phyloP scores from a whole-genome alignment of 768 basidiomycete species.

The Stropharia rugosoannulata region DNA sequence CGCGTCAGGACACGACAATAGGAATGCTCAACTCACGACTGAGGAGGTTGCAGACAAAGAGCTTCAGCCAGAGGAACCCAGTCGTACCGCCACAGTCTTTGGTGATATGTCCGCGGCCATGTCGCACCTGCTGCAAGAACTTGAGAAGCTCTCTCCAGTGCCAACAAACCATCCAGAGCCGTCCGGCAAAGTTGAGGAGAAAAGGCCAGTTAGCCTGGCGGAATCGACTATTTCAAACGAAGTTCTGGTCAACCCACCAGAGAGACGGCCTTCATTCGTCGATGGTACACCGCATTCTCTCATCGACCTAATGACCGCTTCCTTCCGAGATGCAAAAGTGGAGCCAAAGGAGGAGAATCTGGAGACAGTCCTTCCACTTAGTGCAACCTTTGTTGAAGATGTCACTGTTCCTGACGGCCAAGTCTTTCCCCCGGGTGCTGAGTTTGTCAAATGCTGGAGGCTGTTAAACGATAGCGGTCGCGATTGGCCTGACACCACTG shows the following conservation, averaged over 20 bases:
- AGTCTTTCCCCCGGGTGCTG: constrained; percentile 76
- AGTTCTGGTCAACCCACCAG: constrained; percentile 24
- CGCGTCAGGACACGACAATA: not conserved
- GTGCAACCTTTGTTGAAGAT: constrained; percentile 62
- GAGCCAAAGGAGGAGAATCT: not conserved
- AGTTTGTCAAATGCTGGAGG: constrained; percentile 84
- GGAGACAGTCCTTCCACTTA: constrained; percentile 24
- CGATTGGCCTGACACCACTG: constrained; percentile 70
- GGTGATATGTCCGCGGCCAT: constrained; percentile 3
- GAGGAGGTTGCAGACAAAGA: not conserved
- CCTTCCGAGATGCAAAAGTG: not conserved
- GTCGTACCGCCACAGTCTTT: not conserved
- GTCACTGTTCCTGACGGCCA: constrained; percentile 76
- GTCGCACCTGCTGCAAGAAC: constrained; percentile 10
- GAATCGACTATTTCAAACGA: constrained; percentile 31
- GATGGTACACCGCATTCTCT: not conserved
- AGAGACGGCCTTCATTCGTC: constrained; percentile 6
- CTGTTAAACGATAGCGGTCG: constrained; percentile 62
- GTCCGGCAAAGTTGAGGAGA: not conserved
- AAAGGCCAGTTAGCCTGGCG: not conserved
- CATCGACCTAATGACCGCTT: not conserved
- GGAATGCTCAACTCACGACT: not conserved
- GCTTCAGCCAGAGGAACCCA: not conserved
- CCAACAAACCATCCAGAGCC: not conserved
- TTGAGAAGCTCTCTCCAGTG: constrained; percentile 5